Evolutionary conservation across 495 filamentous ascomycete species (phyloP).

Genomic region (Annulohypoxylon stygium): DNA sequence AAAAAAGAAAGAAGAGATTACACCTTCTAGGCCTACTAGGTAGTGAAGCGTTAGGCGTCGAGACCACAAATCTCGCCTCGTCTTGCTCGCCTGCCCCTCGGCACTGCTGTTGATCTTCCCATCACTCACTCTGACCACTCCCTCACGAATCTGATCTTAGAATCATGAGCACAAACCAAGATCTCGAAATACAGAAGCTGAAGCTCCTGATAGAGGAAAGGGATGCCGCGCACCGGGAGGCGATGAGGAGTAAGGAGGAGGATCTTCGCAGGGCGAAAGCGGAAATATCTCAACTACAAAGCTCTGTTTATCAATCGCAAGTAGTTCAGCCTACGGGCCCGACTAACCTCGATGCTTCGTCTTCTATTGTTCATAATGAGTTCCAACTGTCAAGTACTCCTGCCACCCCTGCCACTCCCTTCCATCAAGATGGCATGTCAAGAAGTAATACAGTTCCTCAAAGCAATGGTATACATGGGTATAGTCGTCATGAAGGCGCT

Average conservation of each 20-base stretch:
- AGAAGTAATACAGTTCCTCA: slow-evolving; percentile 54
- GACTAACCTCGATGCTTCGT: slow-evolving; percentile 30
- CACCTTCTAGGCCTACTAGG: not conserved
- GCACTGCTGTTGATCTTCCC: slow-evolving; percentile 22
- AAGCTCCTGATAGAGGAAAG: slow-evolving; percentile 44
- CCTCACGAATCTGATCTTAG: slow-evolving; percentile 26
- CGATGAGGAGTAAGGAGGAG: slow-evolving; percentile 48
- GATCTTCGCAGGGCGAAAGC: slow-evolving; percentile 48
- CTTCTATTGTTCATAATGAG: slow-evolving; percentile 46
- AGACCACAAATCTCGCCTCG: slow-evolving; percentile 38
- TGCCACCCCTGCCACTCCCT: slow-evolving; percentile 37
- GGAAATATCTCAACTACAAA: slow-evolving; percentile 51
- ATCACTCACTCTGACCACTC: slow-evolving; percentile 35
- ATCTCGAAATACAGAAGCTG: slow-evolving; percentile 48
- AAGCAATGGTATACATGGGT: slow-evolving; percentile 44
- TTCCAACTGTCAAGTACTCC: slow-evolving; percentile 48
- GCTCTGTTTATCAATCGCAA: slow-evolving; percentile 54
- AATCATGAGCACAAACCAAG: slow-evolving; percentile 46
- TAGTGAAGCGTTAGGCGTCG: slow-evolving; percentile 24
- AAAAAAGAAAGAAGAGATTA: slow-evolving; percentile 2
- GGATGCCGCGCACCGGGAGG: slow-evolving; percentile 39
- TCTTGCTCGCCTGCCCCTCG: slow-evolving; percentile 22
- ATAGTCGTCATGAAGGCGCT: slow-evolving; percentile 46
- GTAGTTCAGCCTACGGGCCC: slow-evolving; percentile 40
- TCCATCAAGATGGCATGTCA: slow-evolving; percentile 48